phyloP scores from a whole-genome alignment of 306 rosid genomes.

The Canavalia gladiata region DNA sequence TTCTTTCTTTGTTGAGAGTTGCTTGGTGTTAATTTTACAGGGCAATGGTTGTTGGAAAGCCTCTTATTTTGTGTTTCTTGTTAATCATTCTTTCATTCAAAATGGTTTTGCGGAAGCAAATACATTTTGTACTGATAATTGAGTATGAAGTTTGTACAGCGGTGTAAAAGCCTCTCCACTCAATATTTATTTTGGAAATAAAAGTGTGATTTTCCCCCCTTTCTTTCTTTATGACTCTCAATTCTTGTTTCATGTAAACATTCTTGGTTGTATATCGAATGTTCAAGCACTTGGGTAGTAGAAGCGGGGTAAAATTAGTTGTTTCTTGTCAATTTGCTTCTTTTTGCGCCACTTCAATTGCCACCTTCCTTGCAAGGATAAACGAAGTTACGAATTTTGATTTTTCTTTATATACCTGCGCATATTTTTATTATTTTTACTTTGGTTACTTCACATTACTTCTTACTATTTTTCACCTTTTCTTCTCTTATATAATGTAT shows the following conservation, averaged over 20 bases:
- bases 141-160: slow-evolving; percentile 83
- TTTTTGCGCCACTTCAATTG: not conserved
- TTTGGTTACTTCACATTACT: too few relatives aligned
- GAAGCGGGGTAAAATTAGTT: not conserved
- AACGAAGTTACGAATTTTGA: too few relatives aligned
- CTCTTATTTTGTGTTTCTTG: slow-evolving; percentile 50
- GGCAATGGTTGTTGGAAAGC: slow-evolving; percentile 64
- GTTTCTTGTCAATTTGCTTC: not conserved
- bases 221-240: not conserved
- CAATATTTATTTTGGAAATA: slow-evolving; percentile 52
- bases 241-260: not conserved
- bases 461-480: too few relatives aligned
- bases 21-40: slow-evolving; percentile 59
- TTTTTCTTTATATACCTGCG: too few relatives aligned
- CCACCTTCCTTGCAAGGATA: not conserved
- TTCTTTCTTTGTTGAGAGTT: slow-evolving; percentile 59
- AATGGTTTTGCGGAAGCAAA: slow-evolving; percentile 54
- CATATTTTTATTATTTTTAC: too few relatives aligned
- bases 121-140: slow-evolving; percentile 66
- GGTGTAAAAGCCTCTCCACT: slow-evolving; percentile 65
- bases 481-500: too few relatives aligned
- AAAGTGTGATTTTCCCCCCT: slow-evolving; percentile 49
- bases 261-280: slow-evolving; percentile 20
- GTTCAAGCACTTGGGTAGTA: not conserved
- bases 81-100: slow-evolving; percentile 51